These are phyloP conservation scores for Blastobotrys mokoenaii DNA, from an alignment of 805 yeast species.

Conservation along the genomic window DNA sequence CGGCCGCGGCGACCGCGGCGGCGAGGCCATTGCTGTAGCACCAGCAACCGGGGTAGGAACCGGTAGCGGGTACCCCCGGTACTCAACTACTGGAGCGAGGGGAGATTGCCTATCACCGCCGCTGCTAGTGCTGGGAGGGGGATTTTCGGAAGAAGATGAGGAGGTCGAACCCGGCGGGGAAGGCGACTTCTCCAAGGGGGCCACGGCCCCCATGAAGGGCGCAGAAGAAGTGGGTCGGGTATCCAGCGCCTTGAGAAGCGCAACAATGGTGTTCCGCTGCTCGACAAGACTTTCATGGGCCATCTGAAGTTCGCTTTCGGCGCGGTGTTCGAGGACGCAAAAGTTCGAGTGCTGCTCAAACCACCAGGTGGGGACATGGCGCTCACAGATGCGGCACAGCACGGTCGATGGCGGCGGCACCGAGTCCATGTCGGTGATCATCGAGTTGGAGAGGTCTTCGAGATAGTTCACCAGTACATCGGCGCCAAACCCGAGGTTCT, in stretches of 20 bases:
- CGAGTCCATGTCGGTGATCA: slow-evolving; percentile 44
- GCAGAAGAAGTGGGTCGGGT: not conserved
- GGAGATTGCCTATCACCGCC: not conserved
- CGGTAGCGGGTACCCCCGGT: slow-evolving; percentile 13
- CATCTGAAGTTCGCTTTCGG: slow-evolving; percentile 65
- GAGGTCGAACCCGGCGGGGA: slow-evolving; percentile 13
- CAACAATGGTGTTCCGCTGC: slow-evolving; percentile 45
- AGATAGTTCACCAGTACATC: slow-evolving; percentile 74
- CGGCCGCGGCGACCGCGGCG: slow-evolving; percentile 1
- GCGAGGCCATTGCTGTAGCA: not conserved
- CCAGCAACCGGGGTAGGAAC: slow-evolving; percentile 2
- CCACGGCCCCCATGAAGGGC: not conserved
- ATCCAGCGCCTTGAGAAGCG: slow-evolving; percentile 27
- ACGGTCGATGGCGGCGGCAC: slow-evolving; percentile 76
- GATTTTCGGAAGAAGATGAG: not conserved
- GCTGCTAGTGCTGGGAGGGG: not conserved
- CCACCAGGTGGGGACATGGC: slow-evolving; percentile 92
- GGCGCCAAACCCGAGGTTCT: slow-evolving; percentile 81
- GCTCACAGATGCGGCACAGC: slow-evolving; percentile 88
- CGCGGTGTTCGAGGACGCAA: slow-evolving; percentile 77
- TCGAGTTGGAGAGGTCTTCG: slow-evolving; percentile 51
- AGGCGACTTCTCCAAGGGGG: slow-evolving; percentile 5
- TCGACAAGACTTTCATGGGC: slow-evolving; percentile 72
- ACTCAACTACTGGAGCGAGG: slow-evolving; percentile 10
- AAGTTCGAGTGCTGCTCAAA: slow-evolving; percentile 82